Base-by-base conservation (phyloP, 2,329 filamentous ascomycete genomes). In the Trichoderma endophyticum region DNA sequence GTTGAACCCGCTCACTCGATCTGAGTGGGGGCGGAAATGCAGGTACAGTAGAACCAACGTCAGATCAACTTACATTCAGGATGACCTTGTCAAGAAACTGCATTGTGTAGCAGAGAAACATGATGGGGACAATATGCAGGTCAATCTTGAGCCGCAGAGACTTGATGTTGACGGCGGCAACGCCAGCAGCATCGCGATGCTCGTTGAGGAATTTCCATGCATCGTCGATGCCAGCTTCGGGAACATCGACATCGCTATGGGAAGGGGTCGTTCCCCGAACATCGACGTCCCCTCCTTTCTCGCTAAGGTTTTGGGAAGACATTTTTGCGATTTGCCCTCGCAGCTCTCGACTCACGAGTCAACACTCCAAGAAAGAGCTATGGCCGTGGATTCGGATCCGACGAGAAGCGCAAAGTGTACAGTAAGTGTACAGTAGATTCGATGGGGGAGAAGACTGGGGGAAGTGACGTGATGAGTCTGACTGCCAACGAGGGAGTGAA, bases 71-170 rank as follows among this genome's bases (percentile, higher is more conserved):
- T 66, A 89, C 88, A 75, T 91, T 91, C 59, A 90, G 84, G 32
- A 88, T 84, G 73, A 90, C 86, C 80, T 91, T 91, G 81, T 91
- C 89, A 59, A 90, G 81, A 75, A 90, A 90, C 76, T 90, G 88
- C 80, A 90, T 83, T n/a, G 86, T 86, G 76, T 91, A 91, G 76
- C 85, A 87, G 59, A 84, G 79, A 73, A 90, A 90, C 86, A 90
- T 89, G 68, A 90, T 82, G 0, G 89, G 89, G 39, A 91, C 82
- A 68, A 91, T 88, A 63, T 83, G 85, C 81, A 82, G 86, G 76
- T 91, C 88, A 63, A 91, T 85, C 78, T 86, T 89, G 73, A 85
- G 84, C 5, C 87, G 81, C 57, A 90, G 78, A 2, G 79, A 79
- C 73, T 80, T 80, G 61, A 88, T 79, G 73, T 87, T 79, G 43